Evolutionary conservation across 108 stramenopile genomes (phyloP), one percentile per base, ranked within the genome.

Genomic region (Nitzschia sp.): DNA sequence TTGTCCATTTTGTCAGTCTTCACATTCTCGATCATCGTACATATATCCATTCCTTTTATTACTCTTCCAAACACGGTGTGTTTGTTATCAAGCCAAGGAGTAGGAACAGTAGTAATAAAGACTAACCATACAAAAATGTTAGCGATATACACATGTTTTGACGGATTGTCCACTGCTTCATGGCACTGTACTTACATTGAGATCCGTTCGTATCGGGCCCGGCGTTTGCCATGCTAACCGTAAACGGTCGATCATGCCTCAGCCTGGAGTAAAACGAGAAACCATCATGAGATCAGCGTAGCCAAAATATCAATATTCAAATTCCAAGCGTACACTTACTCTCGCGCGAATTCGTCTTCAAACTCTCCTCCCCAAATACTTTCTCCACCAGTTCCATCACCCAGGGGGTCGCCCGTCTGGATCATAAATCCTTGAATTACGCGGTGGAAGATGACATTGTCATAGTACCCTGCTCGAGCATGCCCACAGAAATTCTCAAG

Each of bases 311-410:
- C 11, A 41, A 28, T 34, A 28, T 58, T 34, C 22, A 30, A 15
- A 55, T 17, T 28, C 23, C 0, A 56, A 31, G 6, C 5, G 13
- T 13, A 46, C 5, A 77, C 80, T 69, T 66, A 78, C 44, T 87
- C 82, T 50, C 92, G 78, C 30, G 90, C 84, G 74, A 99, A 94
- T 67, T 99, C 99, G 80, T 99, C 99, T 69, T 98, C 96, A 69
- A 99, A 99, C 63, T 97, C 97, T 21, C 98, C 97, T 23, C 98
- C 98, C 99, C 99, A 99, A 47, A 99, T 97, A 48, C 81, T 85
- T 86, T 99, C 99, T 31, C 99, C 99, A 22, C 99, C 99, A 5
- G 99, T 99, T n/a, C 99, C 99, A 73, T 99, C 96, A 21, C 99
- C 99, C 23, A 96, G 71, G 0, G 99, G 99, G 70, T 98, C 98